Evolutionary conservation across 129 eudicot genomes (phyloP).

Genomic region (Flaveria brownii): DNA sequence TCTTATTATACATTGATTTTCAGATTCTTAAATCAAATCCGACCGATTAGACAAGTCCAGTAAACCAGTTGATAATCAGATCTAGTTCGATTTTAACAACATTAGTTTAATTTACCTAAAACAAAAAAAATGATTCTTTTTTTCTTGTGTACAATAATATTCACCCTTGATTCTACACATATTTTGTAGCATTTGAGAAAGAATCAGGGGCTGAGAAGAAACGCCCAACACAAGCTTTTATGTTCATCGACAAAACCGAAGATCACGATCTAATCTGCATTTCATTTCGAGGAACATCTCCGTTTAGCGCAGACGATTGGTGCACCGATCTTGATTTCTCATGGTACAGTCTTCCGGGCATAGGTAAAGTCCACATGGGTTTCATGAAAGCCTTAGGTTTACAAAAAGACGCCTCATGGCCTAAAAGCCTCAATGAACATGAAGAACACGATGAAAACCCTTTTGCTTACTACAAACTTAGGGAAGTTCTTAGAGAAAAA

Average conservation of each 20-base stretch:
- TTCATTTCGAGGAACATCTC: constrained; percentile 64
- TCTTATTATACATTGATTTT: too few relatives aligned
- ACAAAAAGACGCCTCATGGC: constrained; percentile 34
- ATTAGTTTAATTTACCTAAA: too few relatives aligned
- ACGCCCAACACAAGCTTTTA: constrained; percentile 52
- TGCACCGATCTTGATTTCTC: constrained; percentile 54
- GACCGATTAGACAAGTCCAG: too few relatives aligned
- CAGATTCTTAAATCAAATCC: too few relatives aligned
- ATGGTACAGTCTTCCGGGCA: constrained; percentile 48
- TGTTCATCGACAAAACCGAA: constrained; percentile 33
- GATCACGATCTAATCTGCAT: constrained; percentile 42
- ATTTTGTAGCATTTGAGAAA: constrained; percentile 15
- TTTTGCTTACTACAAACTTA: constrained; percentile 51
- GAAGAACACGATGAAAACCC: not conserved
- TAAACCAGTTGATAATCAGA: too few relatives aligned
- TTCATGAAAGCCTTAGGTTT: constrained; percentile 54
- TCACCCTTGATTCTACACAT: not conserved
- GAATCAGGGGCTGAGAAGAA: not conserved
- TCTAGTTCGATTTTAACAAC: too few relatives aligned
- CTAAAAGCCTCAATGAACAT: constrained; percentile 25
- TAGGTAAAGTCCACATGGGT: constrained; percentile 56
- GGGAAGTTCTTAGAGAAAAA: constrained; percentile 33
- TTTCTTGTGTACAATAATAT: too few relatives aligned
- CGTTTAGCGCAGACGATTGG: constrained; percentile 56
- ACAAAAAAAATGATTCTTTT: too few relatives aligned